Evolutionary conservation across 75 land plant genomes (phyloP), one percentile per base, ranked within the genome.

Genomic region (Cunninghamia lanceolata): DNA sequence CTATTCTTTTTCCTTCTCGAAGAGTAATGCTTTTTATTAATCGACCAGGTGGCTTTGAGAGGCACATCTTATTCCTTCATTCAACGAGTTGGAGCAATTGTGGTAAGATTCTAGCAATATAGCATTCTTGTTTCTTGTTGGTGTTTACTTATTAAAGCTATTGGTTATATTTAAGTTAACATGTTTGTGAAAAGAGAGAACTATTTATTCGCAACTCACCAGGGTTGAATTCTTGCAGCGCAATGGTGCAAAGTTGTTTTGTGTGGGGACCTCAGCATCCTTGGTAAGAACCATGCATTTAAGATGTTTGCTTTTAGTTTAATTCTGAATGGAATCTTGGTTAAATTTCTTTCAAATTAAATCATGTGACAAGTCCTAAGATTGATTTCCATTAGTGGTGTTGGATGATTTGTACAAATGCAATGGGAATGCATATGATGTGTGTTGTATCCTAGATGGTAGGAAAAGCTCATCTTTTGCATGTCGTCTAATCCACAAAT

Each of bases 21-120:
- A 21, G 42, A 32, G 9, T 32, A 21, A 40, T 39, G 87, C 63
- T 87, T 79, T 70, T 87, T 43, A 59, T 74, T 71, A 15, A 76
- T 43, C 47, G 5, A 86, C 14, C 89, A 97, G 99, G 88, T 98
- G 90, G 98, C 99, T 74, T 86, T 96, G 35, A 84, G 91, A 85
- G 99, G 98, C 68, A 92, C 93, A 71, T 91, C 96, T n/a, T 98
- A 92, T 87, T 91, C 98, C 45, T 84, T 94, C 53, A 84, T 98
- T 74, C 99, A 98, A 89, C 96, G 99, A 85, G 43, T 96, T 6
- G 99, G 99, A 79, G 96, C 99, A 63, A 96, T 98, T 82, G 90
- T 89, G 96, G 99, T 98, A 92, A 36, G 85, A 76, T 59, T 68
- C 42, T 73, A 82, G 88, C 50, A 80, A 46, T 68, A 63, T 52